Percentiles rank a stretch among this genome's conserved stretches.
phyloP scores from a whole-genome alignment of 371 early-diverging fungal genomes.

The Gilbertella persicaria region DNA sequence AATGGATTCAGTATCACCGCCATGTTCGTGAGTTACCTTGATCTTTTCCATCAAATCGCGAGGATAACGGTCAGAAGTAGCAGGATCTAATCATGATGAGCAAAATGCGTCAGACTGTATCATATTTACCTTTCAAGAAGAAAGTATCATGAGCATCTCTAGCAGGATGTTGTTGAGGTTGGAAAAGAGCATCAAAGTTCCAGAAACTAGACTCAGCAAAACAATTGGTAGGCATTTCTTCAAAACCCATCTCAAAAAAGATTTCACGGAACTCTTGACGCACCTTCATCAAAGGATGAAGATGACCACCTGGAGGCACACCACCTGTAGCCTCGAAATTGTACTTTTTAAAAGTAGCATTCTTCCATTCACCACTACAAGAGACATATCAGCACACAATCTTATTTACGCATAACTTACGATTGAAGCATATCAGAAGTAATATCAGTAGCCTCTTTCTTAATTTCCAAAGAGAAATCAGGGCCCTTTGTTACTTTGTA shows the following conservation, averaged over 20 bases:
- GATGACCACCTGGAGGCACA: conserved; percentile 85
- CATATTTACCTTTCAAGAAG: conserved; percentile 78
- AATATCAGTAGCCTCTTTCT: conserved; percentile 94
- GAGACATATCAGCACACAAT: too few relatives aligned
- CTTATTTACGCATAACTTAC: conserved; percentile 32
- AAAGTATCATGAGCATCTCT: conserved; percentile 99
- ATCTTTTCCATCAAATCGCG: conserved; percentile 91
- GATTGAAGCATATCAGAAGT: conserved; percentile 93
- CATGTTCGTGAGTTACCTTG: conserved; percentile 90
- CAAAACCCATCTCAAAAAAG: conserved; percentile 99
- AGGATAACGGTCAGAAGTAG: conserved; percentile 78
- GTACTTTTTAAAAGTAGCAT: conserved; percentile 95
- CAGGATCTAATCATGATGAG: conserved; percentile 63
- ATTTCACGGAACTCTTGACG: conserved; percentile 99
- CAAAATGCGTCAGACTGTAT: too few relatives aligned
- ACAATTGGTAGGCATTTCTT: conserved; percentile 99
- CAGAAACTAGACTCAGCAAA: conserved; percentile 99
- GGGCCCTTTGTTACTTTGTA: conserved; percentile 91
- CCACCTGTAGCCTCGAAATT: conserved; percentile 96
- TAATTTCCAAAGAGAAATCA: conserved; percentile 81
- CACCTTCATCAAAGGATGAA: conserved; percentile 99
- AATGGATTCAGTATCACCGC: conserved; percentile 94
- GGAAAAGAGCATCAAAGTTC: conserved; percentile 99
- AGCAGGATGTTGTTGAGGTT: conserved; percentile 99
- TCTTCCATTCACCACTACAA: conserved; percentile 89